Percentiles rank a stretch among this genome's conserved stretches.
Conservation (phyloP, 306 rosid genomes). For the Senna tora region DNA sequence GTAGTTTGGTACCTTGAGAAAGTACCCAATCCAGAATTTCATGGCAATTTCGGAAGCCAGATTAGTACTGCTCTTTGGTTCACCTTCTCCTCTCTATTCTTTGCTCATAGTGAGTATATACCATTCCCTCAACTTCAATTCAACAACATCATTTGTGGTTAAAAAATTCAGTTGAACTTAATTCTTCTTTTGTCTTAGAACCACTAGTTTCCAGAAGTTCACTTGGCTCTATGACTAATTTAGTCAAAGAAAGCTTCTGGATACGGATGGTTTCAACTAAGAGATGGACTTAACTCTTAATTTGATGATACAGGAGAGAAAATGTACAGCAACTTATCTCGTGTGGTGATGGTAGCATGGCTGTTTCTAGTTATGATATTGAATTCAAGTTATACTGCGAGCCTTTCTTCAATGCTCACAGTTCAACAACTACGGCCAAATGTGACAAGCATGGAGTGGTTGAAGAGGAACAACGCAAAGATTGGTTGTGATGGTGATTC, state of each 20-base stretch:
- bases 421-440: conserved; percentile 47
- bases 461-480: conserved; percentile 43
- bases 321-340: conserved; percentile 50
- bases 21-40: conserved; percentile 53
- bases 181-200: no score
- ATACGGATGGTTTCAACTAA: no score
- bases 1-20: conserved; percentile 67
- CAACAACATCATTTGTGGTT: no score
- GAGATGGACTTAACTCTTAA: conserved; percentile 1
- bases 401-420: conserved; percentile 73
- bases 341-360: conserved; percentile 60
- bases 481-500: conserved; percentile 67
- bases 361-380: conserved; percentile 59
- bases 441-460: conserved; percentile 46
- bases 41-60: conserved; percentile 59
- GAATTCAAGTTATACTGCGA: conserved; percentile 72
- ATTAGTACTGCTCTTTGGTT: conserved; percentile 64
- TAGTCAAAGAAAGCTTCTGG: no score
- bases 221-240: no score
- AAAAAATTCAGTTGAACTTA: no score
- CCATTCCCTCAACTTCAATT: conserved; percentile 6
- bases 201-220: no score
- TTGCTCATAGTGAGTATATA: conserved; percentile 68
- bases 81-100: conserved; percentile 74
- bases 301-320: conserved; percentile 53